phyloP scores from a whole-genome alignment of 2,329 filamentous ascomycete genomes.

The Paraconiothyrium brasiliense region DNA sequence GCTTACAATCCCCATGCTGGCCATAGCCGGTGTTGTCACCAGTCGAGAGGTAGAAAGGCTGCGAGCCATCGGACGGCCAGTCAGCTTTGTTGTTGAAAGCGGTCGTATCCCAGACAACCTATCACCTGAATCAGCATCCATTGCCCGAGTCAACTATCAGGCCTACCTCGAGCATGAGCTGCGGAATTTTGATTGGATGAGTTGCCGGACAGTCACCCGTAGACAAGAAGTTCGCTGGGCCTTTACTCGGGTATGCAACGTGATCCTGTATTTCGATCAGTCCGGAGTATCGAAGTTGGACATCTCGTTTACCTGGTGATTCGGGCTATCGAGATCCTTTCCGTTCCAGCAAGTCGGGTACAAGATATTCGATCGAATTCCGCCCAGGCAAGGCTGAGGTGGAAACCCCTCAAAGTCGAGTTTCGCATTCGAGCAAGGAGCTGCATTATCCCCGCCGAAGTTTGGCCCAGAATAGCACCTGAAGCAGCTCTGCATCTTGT shows the following conservation, averaged over 20 bases:
- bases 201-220: conserved; percentile 50
- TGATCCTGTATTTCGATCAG: conserved; percentile 46
- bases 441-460: conserved; percentile 52
- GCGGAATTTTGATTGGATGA: conserved; percentile 55
- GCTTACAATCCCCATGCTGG: conserved; percentile 23
- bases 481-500: conserved; percentile 52
- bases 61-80: conserved; percentile 31
- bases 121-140: neutral
- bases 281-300: too few relatives aligned
- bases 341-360: conserved; percentile 66
- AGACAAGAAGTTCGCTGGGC: conserved; percentile 33
- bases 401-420: conserved; percentile 33
- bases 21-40: conserved; percentile 28
- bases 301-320: conserved; percentile 54
- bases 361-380: conserved; percentile 42
- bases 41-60: conserved; percentile 30
- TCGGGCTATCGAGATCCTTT: conserved; percentile 59
- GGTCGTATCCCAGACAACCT: conserved; percentile 52
- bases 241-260: conserved; percentile 41
- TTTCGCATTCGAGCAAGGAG: conserved; percentile 39
- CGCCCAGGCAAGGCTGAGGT: conserved; percentile 31
- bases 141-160: too few relatives aligned
- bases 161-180: conserved; percentile 54
- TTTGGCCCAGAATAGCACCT: conserved; percentile 58
- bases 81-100: conserved; percentile 34